Percentiles rank a stretch among this genome's conserved stretches.
These are phyloP conservation scores for Blastomyces gilchristii DNA, from an alignment of 2,329 filamentous ascomycete species.

Conservation along the genomic window DNA sequence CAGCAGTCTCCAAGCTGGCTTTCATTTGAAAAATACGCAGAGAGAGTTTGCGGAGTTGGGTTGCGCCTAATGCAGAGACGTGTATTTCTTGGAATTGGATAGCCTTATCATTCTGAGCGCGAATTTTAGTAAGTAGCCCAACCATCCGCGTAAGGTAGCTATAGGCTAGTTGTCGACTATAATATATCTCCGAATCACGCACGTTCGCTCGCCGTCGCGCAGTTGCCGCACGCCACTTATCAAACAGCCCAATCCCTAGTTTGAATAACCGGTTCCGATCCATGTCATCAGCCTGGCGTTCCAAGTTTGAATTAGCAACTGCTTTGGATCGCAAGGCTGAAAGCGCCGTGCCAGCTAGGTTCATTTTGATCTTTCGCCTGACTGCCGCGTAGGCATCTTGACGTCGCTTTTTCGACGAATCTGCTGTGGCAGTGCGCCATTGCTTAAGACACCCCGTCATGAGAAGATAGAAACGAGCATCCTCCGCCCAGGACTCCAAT, in stretches of 20 bases:
- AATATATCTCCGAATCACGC: conserved; percentile 31
- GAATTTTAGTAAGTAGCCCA: conserved; percentile 25
- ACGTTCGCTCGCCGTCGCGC: conserved; percentile 26
- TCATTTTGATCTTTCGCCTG: conserved; percentile 45
- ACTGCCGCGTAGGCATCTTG: conserved; percentile 47
- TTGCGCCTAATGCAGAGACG: conserved; percentile 38
- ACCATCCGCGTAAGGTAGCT: conserved; percentile 31
- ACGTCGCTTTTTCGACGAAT: conserved; percentile 43
- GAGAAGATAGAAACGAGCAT: conserved; percentile 48
- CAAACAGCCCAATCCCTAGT: conserved; percentile 29
- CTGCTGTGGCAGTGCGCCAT: conserved; percentile 43
- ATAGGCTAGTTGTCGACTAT: conserved; percentile 30
- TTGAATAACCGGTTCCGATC: conserved; percentile 27
- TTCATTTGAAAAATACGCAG: conserved; percentile 48
- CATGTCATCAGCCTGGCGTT: conserved; percentile 31
- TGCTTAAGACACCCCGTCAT: conserved; percentile 40
- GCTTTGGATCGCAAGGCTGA: conserved; percentile 30
- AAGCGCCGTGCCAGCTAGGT: conserved; percentile 39
- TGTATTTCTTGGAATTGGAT: conserved; percentile 37
- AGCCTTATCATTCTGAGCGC: conserved; percentile 37
- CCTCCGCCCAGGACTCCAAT: conserved; percentile 44
- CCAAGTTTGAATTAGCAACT: conserved; percentile 26
- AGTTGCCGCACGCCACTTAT: conserved; percentile 35
- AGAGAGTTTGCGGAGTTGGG: conserved; percentile 46
- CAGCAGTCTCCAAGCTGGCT: conserved; percentile 42